Evolutionary conservation across 2,329 filamentous ascomycete species (phyloP), one percentile per base, ranked within the genome.

Genomic region (Fusarium sp.): DNA sequence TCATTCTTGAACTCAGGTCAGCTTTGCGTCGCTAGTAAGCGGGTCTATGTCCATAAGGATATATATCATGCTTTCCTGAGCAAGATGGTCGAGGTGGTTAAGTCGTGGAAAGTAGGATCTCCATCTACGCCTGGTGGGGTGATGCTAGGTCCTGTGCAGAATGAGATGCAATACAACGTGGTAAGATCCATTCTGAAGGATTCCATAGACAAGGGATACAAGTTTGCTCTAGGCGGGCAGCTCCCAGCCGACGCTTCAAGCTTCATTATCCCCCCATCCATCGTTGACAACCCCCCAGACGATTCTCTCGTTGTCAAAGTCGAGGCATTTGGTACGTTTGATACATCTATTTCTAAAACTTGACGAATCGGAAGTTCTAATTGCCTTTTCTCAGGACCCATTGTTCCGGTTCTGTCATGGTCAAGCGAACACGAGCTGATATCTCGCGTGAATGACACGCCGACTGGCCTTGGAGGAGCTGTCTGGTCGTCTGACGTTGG

Each of bases 1-100:
- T 85, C 87, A 6, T 90, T 91, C 81, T 83, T 89, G 68, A 89
- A 91, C 82, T 85, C 86, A 1, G 89, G 89, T 8, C 80, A 81
- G 50, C 40, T 74, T 15, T 74, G 72, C 1, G 40, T 71, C 1
- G 70, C 72, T 6, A 73, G 61, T 4, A 91, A 91, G 78, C 84
- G 90, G 0, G 80, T 92, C 15, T 91, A 89, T 73, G 87, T 92
- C 2, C 90, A 92, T 74, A 86, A 90, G 69, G 84, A 82, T 4
- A 86, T 92, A 47, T 91, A 90, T 75, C 86, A 89, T 33, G 83
- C 32, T 91, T 92, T 78, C 79, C 37, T 40, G 9, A 40, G 17
- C 1, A 40, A 40, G 37, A 40, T 40, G 37, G 37, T 40, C 4
- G 37, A 40, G 37, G 37, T 40, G 37, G 37, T 40, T 40, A 40